phyloP scores from a whole-genome alignment of 345 rosid species.

The Microcos paniculata region DNA sequence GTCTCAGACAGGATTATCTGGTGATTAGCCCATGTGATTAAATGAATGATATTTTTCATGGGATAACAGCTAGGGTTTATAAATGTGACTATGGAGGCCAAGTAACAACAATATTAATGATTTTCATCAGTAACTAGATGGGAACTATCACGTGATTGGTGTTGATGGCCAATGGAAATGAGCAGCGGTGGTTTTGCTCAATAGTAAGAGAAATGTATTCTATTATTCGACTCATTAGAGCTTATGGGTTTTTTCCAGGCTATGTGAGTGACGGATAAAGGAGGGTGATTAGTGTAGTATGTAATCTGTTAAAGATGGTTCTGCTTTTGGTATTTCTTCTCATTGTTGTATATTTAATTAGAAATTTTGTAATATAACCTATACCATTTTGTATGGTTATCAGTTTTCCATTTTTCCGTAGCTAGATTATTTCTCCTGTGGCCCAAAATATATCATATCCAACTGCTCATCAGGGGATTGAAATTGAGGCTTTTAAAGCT shows the following conservation, averaged over 20 bases:
- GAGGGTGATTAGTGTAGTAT: no score
- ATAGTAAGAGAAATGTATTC: background rate
- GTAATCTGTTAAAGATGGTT: no score
- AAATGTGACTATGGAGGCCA: background rate
- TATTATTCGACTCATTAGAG: background rate
- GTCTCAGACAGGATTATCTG: background rate
- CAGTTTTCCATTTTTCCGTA: no score
- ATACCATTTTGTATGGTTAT: no score
- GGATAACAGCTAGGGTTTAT: background rate
- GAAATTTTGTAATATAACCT: no score
- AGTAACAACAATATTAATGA: background rate
- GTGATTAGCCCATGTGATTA: background rate
- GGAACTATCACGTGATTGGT: background rate
- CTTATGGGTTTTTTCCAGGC: background rate
- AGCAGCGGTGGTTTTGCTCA: background rate
- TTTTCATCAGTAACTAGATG: background rate
- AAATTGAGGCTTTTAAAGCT: background rate
- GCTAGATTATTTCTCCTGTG: background rate
- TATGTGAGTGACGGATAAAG: no score
- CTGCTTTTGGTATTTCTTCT: no score
- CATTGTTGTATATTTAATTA: no score
- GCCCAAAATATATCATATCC: background rate
- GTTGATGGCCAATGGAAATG: background rate
- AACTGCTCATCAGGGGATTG: background rate
- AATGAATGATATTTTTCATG: background rate